phyloP scores from a whole-genome alignment of 1,284 basidiomycete genomes.

The Neotropicomus parvogracilis region DNA sequence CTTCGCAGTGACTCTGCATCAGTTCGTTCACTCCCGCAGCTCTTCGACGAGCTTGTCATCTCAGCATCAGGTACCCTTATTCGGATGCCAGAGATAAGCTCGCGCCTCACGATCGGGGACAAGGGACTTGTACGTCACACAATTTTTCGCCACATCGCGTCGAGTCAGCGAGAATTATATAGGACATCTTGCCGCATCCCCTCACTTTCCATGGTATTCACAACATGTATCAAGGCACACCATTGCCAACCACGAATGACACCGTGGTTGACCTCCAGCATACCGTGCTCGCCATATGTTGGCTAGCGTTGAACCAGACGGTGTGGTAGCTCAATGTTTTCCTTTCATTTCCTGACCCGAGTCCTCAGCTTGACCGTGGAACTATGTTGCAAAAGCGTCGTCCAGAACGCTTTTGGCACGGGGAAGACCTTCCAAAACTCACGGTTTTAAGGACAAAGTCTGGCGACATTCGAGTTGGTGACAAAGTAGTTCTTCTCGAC shows the following conservation, averaged over 20 bases:
- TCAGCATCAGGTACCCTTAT: slow-evolving; percentile 59
- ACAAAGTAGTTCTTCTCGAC: slow-evolving; percentile 58
- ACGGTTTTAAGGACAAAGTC: slow-evolving; percentile 60
- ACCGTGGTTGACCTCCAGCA: slow-evolving; percentile 76
- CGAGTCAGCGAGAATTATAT: slow-evolving; percentile 6
- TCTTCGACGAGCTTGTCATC: slow-evolving; percentile 83
- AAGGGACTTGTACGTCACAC: slow-evolving; percentile 54
- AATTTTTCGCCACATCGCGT: slow-evolving; percentile 1
- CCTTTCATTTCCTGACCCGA: slow-evolving; percentile 8
- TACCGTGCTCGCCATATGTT: slow-evolving; percentile 76
- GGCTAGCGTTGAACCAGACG: slow-evolving; percentile 87
- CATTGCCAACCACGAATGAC: slow-evolving; percentile 45
- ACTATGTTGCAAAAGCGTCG: slow-evolving; percentile 56
- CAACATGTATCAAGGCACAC: slow-evolving; percentile 44
- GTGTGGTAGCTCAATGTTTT: slow-evolving; percentile 40
- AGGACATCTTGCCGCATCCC: slow-evolving; percentile 68
- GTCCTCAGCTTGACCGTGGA: slow-evolving; percentile 51
- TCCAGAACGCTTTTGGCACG: slow-evolving; percentile 75
- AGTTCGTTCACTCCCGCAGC: slow-evolving; percentile 39
- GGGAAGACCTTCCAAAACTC: slow-evolving; percentile 62
- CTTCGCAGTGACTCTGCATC: background rate
- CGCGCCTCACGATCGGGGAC: slow-evolving; percentile 68
- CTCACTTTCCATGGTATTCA: slow-evolving; percentile 45
- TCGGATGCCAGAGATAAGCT: slow-evolving; percentile 71
- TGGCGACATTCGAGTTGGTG: slow-evolving; percentile 68